Percentiles rank a stretch among this genome's conserved stretches.
These are phyloP conservation scores for Suhomyces bribrorum DNA, from an alignment of 1,139 yeast species.

Conservation along the genomic window DNA sequence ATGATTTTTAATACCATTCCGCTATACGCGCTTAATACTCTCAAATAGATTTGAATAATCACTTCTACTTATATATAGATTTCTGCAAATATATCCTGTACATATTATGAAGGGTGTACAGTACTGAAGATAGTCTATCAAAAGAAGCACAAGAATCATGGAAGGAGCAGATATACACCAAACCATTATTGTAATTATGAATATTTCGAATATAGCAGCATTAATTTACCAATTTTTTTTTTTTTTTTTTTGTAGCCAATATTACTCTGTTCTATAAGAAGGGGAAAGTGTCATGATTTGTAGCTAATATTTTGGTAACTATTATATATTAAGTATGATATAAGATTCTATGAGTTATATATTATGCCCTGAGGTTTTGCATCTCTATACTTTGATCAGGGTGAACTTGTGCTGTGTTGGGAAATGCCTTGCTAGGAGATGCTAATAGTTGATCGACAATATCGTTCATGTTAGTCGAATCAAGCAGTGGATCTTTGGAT, in stretches of 20 bases:
- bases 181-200: too few species aligned
- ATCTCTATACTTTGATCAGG: conserved; percentile 12
- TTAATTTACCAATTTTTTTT: too few species aligned
- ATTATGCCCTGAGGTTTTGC: conserved; percentile 3
- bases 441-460: conserved; percentile 9
- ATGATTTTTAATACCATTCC: conserved; percentile 4
- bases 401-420: conserved; percentile 3
- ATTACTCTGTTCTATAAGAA: too few species aligned
- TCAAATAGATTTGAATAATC: background rate
- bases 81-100: conserved; percentile 11
- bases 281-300: too few species aligned
- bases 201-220: too few species aligned
- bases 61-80: conserved; percentile 9
- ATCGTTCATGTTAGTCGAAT: conserved; percentile 7
- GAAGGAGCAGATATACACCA: too few species aligned
- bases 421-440: background rate
- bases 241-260: too few species aligned
- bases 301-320: too few species aligned
- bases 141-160: background rate
- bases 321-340: too few species aligned
- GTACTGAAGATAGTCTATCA: background rate
- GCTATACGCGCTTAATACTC: background rate
- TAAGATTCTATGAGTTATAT: too few species aligned
- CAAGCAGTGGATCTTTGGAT: conserved; percentile 3
- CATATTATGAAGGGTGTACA: conserved; percentile 4